Base-by-base conservation (phyloP, 1,284 basidiomycete genomes). In the Gomphus bonarii region DNA sequence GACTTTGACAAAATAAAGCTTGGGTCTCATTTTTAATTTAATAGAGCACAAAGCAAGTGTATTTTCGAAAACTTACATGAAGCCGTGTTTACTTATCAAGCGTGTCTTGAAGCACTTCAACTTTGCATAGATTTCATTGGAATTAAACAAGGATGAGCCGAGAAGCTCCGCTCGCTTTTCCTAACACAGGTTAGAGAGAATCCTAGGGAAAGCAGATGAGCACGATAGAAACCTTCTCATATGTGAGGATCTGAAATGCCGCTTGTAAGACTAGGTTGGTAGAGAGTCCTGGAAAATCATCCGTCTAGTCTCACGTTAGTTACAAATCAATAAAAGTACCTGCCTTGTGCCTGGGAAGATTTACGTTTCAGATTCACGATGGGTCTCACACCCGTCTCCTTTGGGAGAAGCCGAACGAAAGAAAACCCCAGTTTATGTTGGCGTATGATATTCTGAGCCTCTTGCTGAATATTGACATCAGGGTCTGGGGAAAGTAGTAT, bases 1-100 rank as follows among this genome's bases (percentile, higher is more conserved):
- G 31, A 97, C 83, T 69, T 99, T 99, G 60, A 95, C 93, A 65
- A 99, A 95, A 68, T 94, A 98, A 3, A 97, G 70, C 62, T 82
- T 84, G 0, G 91, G 91, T 22, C 92, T 58, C 40, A 46, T 20
- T 58, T 9, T 43, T 46, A 20, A 14, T 33, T 47, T 30, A 16
- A 48, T 4, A n/a, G 28, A n/a, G 43, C 4, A 31, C 25, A 31
- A 7, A 3, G 22, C 14, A 2, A 40, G 38, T 40, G 14, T 40
- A 40, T 10, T 10, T 0, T 25, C 54, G 38, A 16, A 16, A 64
- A 64, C 81, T 63, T 64, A 91, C 88, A 90, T 60, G 47, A 67
- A 72, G 11, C 76, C 80, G 43, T 75, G 64, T n/a, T 57, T 64
- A n/a, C 66, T 64, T 18, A 74, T 67, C 54, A 89, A 68, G 25